phyloP scores from a whole-genome alignment of 2,329 filamentous ascomycete species.

The Pseudonectria foliicola region DNA sequence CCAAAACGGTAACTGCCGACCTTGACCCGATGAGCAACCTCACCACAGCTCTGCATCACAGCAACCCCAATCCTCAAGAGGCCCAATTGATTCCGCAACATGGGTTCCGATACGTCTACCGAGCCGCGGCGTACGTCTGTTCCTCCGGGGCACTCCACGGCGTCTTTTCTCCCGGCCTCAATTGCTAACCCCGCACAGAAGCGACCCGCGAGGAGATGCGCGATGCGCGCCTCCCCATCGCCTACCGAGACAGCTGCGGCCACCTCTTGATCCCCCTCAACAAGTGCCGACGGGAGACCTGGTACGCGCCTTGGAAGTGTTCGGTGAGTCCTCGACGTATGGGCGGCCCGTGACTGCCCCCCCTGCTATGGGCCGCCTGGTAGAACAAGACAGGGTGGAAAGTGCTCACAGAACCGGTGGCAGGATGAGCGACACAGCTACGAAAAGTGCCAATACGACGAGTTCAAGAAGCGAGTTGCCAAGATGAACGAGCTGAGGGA shows the following conservation, averaged over 20 bases:
- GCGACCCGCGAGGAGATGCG: conserved; percentile 91
- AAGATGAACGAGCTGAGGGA: conserved; percentile 97
- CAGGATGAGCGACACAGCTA: conserved; percentile 96
- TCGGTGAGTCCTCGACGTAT: conserved; percentile 56
- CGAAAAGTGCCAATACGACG: conserved; percentile 98
- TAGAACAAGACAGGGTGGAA: conserved; percentile 1
- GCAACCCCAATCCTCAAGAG: conserved; percentile 20
- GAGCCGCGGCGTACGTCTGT: conserved; percentile 32
- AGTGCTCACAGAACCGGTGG: conserved; percentile 6
- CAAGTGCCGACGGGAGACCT: conserved; percentile 84
- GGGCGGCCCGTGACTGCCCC: not conserved
- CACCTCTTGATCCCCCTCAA: conserved; percentile 93
- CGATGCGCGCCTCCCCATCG: conserved; percentile 76
- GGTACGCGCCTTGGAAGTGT: conserved; percentile 97
- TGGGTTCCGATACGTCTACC: conserved; percentile 31
- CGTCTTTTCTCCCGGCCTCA: conserved; percentile 8
- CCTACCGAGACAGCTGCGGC: conserved; percentile 94
- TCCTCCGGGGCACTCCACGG: conserved; percentile 1
- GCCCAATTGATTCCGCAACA: conserved; percentile 30
- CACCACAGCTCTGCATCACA: conserved; percentile 19
- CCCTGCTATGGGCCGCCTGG: not conserved
- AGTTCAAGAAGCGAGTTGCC: conserved; percentile 96
- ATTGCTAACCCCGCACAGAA: conserved; percentile 38
- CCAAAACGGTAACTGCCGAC: conserved; percentile 16
- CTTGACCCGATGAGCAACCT: conserved; percentile 23